phyloP scores from a whole-genome alignment of 768 basidiomycete genomes.

The Coprinopsis strossmayeri region DNA sequence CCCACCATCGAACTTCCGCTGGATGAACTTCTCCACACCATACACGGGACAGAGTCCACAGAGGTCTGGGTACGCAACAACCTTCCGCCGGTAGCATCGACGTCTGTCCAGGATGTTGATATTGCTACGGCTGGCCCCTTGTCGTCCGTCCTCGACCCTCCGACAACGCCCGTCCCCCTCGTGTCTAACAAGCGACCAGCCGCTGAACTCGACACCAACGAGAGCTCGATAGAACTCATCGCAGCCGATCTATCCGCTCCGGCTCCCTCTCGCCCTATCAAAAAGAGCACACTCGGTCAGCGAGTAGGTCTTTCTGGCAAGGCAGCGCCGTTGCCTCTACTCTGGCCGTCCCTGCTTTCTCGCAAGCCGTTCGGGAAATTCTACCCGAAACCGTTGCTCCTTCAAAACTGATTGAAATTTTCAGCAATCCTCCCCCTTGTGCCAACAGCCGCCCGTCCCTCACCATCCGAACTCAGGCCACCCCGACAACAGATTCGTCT shows the following conservation, averaged over 20 bases:
- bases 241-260: conserved; percentile 21
- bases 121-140: conserved; percentile 19
- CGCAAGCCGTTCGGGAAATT: conserved; percentile 34
- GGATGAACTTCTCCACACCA: conserved; percentile 67
- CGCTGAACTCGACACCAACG: conserved; percentile 19
- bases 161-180: conserved; percentile 15
- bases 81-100: conserved; percentile 15
- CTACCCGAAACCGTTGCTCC: conserved; percentile 52
- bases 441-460: conserved; percentile 47
- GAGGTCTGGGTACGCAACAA: conserved; percentile 2
- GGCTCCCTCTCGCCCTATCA: conserved; percentile 9
- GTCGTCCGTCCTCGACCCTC: conserved; percentile 10
- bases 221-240: conserved; percentile 24
- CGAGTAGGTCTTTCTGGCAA: conserved; percentile 7
- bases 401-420: conserved; percentile 50
- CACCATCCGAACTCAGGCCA: conserved; percentile 51
- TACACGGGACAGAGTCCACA: conserved; percentile 26
- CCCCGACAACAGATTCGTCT: conserved; percentile 40
- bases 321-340: conserved; percentile 10
- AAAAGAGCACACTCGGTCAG: conserved; percentile 10
- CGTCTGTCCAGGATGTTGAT: conserved; percentile 20
- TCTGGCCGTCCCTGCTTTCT: conserved; percentile 26
- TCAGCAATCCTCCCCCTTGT: conserved; percentile 33
- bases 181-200: conserved; percentile 9
- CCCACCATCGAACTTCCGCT: conserved; percentile 83